Evolutionary conservation across 805 yeast species (phyloP).

Genomic region (Barnettozyma botsteinii): DNA sequence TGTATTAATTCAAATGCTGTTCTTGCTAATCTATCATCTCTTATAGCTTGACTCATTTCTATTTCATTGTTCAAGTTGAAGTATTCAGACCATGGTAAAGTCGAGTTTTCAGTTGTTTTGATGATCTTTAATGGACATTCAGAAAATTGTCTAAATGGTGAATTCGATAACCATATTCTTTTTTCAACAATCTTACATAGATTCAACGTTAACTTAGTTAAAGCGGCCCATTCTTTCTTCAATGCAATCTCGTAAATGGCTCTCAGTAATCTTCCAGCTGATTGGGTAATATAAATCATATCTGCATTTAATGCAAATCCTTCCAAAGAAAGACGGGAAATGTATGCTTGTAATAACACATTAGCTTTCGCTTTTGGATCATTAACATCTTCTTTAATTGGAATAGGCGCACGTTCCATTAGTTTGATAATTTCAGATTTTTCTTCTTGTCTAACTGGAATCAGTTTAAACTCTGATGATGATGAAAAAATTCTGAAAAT

Average conservation of each 20-base stretch:
- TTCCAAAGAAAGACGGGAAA: conserved; percentile 68
- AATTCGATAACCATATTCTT: conserved; percentile 76
- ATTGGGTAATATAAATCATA: conserved; percentile 88
- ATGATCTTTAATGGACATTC: conserved; percentile 67
- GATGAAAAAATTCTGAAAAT: conserved; percentile 68
- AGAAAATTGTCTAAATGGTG: conserved; percentile 82
- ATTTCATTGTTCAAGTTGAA: conserved; percentile 57
- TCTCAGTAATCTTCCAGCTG: conserved; percentile 82
- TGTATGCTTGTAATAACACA: conserved; percentile 76
- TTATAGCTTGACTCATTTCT: conserved; percentile 79
- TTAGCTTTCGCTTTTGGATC: conserved; percentile 77
- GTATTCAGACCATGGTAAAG: conserved; percentile 78
- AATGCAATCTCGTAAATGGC: conserved; percentile 79
- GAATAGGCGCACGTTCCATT: conserved; percentile 75
- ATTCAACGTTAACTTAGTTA: conserved; percentile 52
- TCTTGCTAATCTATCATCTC: conserved; percentile 62
- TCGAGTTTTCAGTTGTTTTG: conserved; percentile 69
- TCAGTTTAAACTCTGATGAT: conserved; percentile 79
- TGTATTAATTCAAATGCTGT: conserved; percentile 51
- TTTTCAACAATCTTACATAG: conserved; percentile 76
- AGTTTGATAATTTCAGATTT: conserved; percentile 63
- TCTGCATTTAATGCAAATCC: conserved; percentile 92
- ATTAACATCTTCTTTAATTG: conserved; percentile 64
- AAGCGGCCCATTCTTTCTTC: conserved; percentile 62
- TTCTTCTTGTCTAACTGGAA: conserved; percentile 87